phyloP scores from a whole-genome alignment of 192 early-diverging fungal genomes.

The Obelidium mucronatum region DNA sequence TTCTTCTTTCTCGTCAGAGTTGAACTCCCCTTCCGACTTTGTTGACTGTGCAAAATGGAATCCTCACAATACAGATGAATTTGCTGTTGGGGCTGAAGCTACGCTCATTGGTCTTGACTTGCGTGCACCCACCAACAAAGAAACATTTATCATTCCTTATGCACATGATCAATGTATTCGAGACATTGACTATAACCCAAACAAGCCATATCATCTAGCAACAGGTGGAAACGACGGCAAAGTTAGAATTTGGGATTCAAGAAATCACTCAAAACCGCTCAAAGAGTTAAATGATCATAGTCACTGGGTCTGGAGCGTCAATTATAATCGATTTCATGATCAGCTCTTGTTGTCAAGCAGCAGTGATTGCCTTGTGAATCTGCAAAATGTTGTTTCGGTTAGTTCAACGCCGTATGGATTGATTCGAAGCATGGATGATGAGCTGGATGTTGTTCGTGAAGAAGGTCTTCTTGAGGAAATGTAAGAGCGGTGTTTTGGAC shows the following conservation, averaged over 20 bases:
- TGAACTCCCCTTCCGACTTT: neutral
- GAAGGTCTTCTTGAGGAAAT: too few species aligned
- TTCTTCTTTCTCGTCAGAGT: neutral
- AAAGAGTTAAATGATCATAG: slow-evolving; percentile 80
- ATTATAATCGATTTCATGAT: slow-evolving; percentile 91
- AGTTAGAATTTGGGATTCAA: slow-evolving; percentile 89
- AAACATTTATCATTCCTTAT: slow-evolving; percentile 48
- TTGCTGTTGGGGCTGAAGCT: slow-evolving; percentile 68
- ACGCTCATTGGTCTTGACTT: slow-evolving; percentile 77
- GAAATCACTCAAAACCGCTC: slow-evolving; percentile 62
- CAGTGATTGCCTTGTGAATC: slow-evolving; percentile 86
- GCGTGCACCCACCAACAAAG: slow-evolving; percentile 55
- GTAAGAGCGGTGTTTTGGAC: too few species aligned
- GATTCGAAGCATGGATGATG: slow-evolving; percentile 49
- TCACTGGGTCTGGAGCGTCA: slow-evolving; percentile 88
- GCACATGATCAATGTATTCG: slow-evolving; percentile 82
- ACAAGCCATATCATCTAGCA: slow-evolving; percentile 82
- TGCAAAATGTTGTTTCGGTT: slow-evolving; percentile 85
- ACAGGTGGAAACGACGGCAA: slow-evolving; percentile 88
- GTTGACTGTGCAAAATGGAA: slow-evolving; percentile 62
- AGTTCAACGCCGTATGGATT: slow-evolving; percentile 73
- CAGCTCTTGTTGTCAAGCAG: slow-evolving; percentile 87
- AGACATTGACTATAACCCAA: slow-evolving; percentile 86
- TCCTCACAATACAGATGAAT: slow-evolving; percentile 61
- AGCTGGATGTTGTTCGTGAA: slow-evolving; percentile 38